Base-by-base conservation (phyloP, 306 rosid genomes). In the Corylus heterophylla region DNA sequence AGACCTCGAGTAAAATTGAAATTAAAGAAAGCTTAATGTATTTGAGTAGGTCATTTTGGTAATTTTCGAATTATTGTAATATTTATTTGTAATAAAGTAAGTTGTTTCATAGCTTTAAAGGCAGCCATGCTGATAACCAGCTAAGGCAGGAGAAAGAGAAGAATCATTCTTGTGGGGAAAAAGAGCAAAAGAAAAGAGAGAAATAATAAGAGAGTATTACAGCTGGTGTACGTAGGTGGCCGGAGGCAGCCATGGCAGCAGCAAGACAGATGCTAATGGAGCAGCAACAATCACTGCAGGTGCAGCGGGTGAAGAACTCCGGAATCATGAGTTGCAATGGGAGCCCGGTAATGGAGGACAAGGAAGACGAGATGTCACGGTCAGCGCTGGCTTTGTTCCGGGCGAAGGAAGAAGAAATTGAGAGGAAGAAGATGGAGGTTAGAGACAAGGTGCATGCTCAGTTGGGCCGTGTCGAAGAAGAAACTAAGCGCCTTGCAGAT, bases 331-430 rank as follows among this genome's bases (percentile, higher is more conserved):
- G 79, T 77, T 54, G 76, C 61, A 85, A 79, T 48, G 91, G 80
- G 52, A 92, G 94, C 77, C 98, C 98, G 12, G 25, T 77, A 51
- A 76, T 59, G 48, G 97, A 91, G 50, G 95, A 91, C 55, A 85
- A 81, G 61, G 99, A 92, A 52, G 98, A 95, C 67, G 98, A 95
- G 79, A 86, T 92, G 85, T 85, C 97, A 37, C 83, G 88, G 80
- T 95, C 97, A 67, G 97, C 94, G 12, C 52, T 91, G 66, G 92
- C 92, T 29, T 68, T 88, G 89, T 93, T 91, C 80, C 61, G 80
- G 12, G 96, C 84, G 3, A 95, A 91, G 85, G 98, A 95, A 83
- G 99, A 95, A 79, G 99, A 95, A 84, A 93, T 95, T 47, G 98
- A 93, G 88, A 91, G 83, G 82, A 95, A 69, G 84, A 95, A 93